These are phyloP conservation scores for Pseudogymnoascus sp. DNA, from an alignment of 2,329 filamentous ascomycete genomes.

Conservation along the genomic window DNA sequence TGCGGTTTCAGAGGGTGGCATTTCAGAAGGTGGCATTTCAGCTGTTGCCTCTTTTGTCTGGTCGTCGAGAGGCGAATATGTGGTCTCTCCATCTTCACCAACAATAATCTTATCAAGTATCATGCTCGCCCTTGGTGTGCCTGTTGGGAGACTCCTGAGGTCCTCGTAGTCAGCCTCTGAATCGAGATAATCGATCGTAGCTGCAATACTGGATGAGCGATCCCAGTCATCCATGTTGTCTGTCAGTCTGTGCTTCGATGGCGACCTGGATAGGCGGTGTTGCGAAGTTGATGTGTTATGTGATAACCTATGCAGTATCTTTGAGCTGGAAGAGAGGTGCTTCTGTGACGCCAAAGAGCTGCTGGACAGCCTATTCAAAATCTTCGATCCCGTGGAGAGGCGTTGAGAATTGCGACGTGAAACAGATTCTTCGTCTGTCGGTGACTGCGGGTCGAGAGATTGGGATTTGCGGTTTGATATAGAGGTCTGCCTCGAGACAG, in stretches of 20 bases:
- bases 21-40: background rate
- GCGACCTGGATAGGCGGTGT: conserved; percentile 34
- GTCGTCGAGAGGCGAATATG: background rate
- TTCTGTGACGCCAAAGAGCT: conserved; percentile 2
- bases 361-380: conserved; percentile 2
- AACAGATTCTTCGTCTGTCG: background rate
- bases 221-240: conserved; percentile 23
- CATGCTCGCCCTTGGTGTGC: conserved; percentile 5
- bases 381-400: conserved; percentile 1
- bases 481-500: conserved; percentile 16
- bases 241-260: background rate
- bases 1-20: conserved; percentile 36
- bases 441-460: background rate
- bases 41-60: background rate
- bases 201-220: conserved; percentile 45
- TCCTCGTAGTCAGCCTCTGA: conserved; percentile 36
- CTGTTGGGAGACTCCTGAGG: conserved; percentile 14
- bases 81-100: background rate
- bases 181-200: conserved; percentile 51
- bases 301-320: conserved; percentile 26
- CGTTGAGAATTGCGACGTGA: background rate
- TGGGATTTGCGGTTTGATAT: background rate
- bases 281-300: conserved; percentile 24
- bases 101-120: conserved; percentile 6
- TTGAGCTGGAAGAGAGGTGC: conserved; percentile 14